Percentiles rank a stretch among this genome's conserved stretches.
phyloP scores from a whole-genome alignment of 345 rosid genomes.

The Salix brachista region DNA sequence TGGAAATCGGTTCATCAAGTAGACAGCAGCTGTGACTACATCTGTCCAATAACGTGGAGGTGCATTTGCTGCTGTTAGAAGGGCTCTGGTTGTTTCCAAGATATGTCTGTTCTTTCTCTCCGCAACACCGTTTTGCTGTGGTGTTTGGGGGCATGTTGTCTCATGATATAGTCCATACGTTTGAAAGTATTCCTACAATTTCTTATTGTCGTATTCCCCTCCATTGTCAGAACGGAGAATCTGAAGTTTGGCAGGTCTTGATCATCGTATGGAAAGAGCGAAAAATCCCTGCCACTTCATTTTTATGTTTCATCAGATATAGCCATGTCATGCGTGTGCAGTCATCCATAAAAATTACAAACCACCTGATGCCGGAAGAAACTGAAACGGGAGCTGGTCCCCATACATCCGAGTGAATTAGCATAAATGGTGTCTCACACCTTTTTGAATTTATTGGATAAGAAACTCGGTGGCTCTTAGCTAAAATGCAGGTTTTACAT shows the following conservation, averaged over 20 bases:
- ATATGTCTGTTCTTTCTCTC: neutral
- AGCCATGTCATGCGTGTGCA: conserved; percentile 4
- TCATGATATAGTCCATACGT: neutral
- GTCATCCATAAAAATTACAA: neutral
- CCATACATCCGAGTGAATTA: neutral
- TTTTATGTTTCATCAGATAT: neutral
- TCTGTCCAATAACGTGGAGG: neutral
- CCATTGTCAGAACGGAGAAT: neutral
- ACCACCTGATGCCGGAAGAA: neutral
- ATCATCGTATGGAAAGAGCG: neutral
- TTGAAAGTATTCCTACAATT: neutral
- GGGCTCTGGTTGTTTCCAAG: neutral
- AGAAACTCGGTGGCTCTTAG: neutral
- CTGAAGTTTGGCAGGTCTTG: neutral
- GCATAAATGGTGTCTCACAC: neutral
- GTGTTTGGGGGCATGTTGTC: neutral
- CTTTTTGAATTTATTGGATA: neutral
- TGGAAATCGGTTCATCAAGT: too few species aligned
- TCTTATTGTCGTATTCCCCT: neutral
- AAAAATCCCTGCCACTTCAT: neutral
- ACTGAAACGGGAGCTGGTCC: neutral
- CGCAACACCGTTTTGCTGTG: neutral
- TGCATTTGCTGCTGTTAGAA: neutral
- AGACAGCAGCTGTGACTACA: too few species aligned
- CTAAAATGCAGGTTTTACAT: neutral